Percentiles rank a stretch among this genome's conserved stretches.
Evolutionary conservation across 768 basidiomycete species (phyloP).

Genomic region (Leucocoprinus leucothites): DNA sequence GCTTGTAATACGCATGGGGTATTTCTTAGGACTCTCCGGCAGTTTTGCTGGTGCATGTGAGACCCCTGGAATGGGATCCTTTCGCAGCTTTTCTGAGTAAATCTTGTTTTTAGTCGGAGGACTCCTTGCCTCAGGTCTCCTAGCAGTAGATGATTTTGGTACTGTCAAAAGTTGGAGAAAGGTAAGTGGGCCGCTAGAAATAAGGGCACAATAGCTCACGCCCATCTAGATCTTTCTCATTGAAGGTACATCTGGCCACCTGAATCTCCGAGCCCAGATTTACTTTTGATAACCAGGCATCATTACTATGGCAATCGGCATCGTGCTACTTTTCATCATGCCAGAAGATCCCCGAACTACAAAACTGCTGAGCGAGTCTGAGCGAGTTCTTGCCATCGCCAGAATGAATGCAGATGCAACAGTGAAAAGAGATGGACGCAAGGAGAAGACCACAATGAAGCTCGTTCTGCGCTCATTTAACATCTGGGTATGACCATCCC

Average conservation of each 20-base stretch:
- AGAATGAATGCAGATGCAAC: conserved; percentile 27
- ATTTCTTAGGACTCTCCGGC: conserved; percentile 32
- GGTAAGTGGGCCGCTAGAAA: conserved; percentile 8
- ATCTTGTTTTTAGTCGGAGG: conserved; percentile 26
- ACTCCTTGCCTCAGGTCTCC: conserved; percentile 33
- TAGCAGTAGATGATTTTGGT: conserved; percentile 28
- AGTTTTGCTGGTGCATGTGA: conserved; percentile 33
- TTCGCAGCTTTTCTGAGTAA: neutral
- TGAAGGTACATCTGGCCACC: conserved; percentile 27
- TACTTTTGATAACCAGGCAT: conserved; percentile 22
- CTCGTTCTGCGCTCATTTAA: conserved; percentile 15
- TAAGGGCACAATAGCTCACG: neutral
- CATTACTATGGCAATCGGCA: conserved; percentile 25
- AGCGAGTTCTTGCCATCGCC: conserved; percentile 24
- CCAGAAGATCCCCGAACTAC: conserved; percentile 25
- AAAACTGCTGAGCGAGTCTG: conserved; percentile 24
- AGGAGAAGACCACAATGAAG: conserved; percentile 13
- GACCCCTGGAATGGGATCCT: conserved; percentile 9
- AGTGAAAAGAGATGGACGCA: conserved; percentile 7
- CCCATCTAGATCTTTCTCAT: conserved; percentile 35
- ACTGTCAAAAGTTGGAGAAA: conserved; percentile 31
- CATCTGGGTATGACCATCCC: conserved; percentile 11
- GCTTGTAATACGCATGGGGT: conserved; percentile 30
- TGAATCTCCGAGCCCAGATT: neutral
- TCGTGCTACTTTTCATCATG: conserved; percentile 23